A percentile compares a stretch with the other conserved stretches of the same genome.
Evolutionary conservation across 2,329 filamentous ascomycete genomes (phyloP).

Genomic region (Alternaria sp.): DNA sequence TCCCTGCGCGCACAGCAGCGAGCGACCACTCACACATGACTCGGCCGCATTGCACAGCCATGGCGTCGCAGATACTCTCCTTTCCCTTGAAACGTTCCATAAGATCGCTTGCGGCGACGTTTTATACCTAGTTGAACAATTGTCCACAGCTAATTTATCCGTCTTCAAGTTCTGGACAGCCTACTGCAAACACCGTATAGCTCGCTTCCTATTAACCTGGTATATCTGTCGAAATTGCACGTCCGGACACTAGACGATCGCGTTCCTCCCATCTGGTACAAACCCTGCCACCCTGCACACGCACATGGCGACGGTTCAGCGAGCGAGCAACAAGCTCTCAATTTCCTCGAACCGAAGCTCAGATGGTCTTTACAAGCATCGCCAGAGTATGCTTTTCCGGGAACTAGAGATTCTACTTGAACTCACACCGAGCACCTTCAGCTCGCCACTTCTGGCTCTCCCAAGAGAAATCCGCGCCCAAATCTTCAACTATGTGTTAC

Average conservation of each 20-base stretch:
- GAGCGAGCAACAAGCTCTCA: constrained; percentile 33
- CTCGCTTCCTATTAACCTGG: background rate
- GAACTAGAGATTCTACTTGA: constrained; percentile 47
- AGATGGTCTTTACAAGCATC: constrained; percentile 38
- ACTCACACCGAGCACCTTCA: constrained; percentile 44
- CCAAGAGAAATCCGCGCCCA: constrained; percentile 39
- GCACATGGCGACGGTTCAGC: constrained; percentile 23
- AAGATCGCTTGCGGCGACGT: constrained; percentile 2
- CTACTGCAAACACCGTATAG: background rate
- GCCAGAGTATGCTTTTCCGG: constrained; percentile 44
- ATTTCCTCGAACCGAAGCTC: constrained; percentile 34
- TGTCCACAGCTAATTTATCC: background rate
- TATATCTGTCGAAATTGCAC: constrained; percentile 1
- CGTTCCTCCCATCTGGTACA: constrained; percentile 1
- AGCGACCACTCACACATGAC: constrained; percentile 20
- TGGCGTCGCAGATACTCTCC: constrained; percentile 20
- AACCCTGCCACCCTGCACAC: constrained; percentile 2
- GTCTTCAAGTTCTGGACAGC: background rate
- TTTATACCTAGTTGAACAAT: background rate
- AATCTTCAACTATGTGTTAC: constrained; percentile 40
- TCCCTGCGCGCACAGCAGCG: constrained; percentile 16
- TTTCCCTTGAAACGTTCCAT: constrained; percentile 17
- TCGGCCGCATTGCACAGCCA: constrained; percentile 18
- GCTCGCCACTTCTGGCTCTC: constrained; percentile 42
- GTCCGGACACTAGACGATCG: constrained; percentile 1